A percentile compares a stretch with the other conserved stretches of the same genome.
These are phyloP conservation scores for Stropharia rugosoannulata DNA, from an alignment of 768 basidiomycete genomes.

Conservation along the genomic window DNA sequence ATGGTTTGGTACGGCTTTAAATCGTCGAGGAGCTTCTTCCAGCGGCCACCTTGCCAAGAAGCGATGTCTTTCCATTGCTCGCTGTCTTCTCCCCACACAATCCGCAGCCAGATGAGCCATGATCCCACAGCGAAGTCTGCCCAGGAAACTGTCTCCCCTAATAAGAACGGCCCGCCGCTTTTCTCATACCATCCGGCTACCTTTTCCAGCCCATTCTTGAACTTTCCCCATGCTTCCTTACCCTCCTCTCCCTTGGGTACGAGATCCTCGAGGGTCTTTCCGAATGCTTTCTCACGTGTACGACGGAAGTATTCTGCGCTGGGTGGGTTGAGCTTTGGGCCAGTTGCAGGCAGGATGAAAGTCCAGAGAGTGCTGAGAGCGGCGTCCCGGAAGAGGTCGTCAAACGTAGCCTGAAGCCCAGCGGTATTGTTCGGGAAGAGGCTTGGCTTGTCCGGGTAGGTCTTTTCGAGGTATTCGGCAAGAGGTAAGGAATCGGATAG, in stretches of 20 bases:
- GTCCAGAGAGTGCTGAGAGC: not conserved
- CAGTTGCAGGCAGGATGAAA: slow-evolving; percentile 5
- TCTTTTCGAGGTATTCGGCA: not conserved
- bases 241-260: slow-evolving; percentile 26
- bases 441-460: not conserved
- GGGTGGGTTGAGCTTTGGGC: slow-evolving; percentile 8
- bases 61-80: slow-evolving; percentile 31
- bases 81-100: slow-evolving; percentile 28
- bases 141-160: slow-evolving; percentile 32
- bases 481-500: too few species aligned
- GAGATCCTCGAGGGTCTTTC: slow-evolving; percentile 32
- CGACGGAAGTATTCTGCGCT: slow-evolving; percentile 29
- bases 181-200: slow-evolving; percentile 22
- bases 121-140: slow-evolving; percentile 37
- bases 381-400: not conserved
- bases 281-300: slow-evolving; percentile 30
- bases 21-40: slow-evolving; percentile 21
- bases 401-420: slow-evolving; percentile 6
- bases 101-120: slow-evolving; percentile 13
- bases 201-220: slow-evolving; percentile 25
- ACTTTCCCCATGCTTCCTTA: slow-evolving; percentile 30
- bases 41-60: slow-evolving; percentile 29
- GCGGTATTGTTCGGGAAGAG: slow-evolving; percentile 13
- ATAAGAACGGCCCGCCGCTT: slow-evolving; percentile 25
- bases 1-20: not conserved